Base-by-base conservation (phyloP, 192 early-diverging fungal species). In the Physocladia obscura region DNA sequence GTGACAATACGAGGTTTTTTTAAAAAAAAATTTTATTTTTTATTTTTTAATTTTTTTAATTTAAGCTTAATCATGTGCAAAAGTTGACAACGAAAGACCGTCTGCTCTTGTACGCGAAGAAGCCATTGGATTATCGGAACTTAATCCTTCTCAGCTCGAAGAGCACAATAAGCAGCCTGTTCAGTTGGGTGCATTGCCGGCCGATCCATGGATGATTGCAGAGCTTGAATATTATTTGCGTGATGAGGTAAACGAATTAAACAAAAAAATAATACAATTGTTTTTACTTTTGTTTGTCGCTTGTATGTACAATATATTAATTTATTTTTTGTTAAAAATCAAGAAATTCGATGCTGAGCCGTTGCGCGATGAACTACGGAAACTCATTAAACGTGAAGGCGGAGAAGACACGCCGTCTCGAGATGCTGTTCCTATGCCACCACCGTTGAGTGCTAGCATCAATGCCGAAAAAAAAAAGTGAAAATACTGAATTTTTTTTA, bases 221-320 rank as follows among this genome's bases (percentile, higher is more conserved):
- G 94, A 99, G 70, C 77, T 95, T 0, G 95, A 97, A 64, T 88
- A 86, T 52, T 84, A 74, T 0, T 73, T 98, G 49, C 90, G 88
- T 52, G 86, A 87, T 48, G 89, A 92, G 56, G 87, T 83, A 67
- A 30, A 27, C 2, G 31, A 50, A 8, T 32, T n/a, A n/a, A n/a
- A n/a, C n/a, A n/a, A n/a, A n/a, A n/a, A 29, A 6, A 30, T 62
- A 19, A 50, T 30, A n/a, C n/a, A n/a, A n/a, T n/a, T n/a, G n/a
- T 61, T 67, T 22, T 74, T 70, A 22, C 26, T 17, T 56, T 13
- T 47, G 44, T 47, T 13, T 47, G n/a, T 47, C 44, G 0, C 13
- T 47, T 47, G 15, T 47, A 21, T 17, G 15, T 8, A 15, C 51
- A 15, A 35, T 27, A 6, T 58, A 19, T 58, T 35, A 58, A 37